Evolutionary conservation across 2,329 filamentous ascomycete species (phyloP).

Genomic region (Didymella pinodella): DNA sequence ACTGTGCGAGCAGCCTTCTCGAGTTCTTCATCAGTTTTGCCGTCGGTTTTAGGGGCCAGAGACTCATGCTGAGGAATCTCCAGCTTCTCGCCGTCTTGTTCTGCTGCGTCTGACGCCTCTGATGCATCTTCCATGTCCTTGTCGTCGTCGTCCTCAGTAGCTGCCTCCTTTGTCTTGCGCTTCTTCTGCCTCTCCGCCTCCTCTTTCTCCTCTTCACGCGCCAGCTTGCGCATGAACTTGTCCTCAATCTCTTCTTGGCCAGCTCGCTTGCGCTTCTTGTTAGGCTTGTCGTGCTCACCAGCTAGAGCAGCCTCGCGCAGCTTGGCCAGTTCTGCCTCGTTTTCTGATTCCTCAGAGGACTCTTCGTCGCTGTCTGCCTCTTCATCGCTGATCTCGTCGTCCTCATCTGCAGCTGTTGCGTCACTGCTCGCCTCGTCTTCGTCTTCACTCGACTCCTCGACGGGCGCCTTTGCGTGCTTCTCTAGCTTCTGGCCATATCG

Average conservation of each 20-base stretch:
- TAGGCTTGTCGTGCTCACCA: slow-evolving; percentile 40
- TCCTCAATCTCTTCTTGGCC: slow-evolving; percentile 72
- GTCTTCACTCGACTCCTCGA: slow-evolving; percentile 49
- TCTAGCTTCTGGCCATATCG: slow-evolving; percentile 45
- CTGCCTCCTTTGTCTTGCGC: slow-evolving; percentile 42
- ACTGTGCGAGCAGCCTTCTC: slow-evolving; percentile 90
- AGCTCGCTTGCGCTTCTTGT: slow-evolving; percentile 59
- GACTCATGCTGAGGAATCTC: slow-evolving; percentile 61
- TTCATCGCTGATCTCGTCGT: slow-evolving; percentile 44
- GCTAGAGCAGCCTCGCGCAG: slow-evolving; percentile 37
- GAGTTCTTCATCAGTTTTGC: slow-evolving; percentile 64
- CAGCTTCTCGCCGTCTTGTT: slow-evolving; percentile 61
- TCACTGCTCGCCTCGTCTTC: slow-evolving; percentile 36
- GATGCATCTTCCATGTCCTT: slow-evolving; percentile 38
- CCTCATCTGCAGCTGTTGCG: slow-evolving; percentile 54
- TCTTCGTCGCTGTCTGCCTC: slow-evolving; percentile 32
- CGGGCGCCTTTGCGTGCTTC: slow-evolving; percentile 26
- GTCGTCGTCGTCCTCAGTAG: slow-evolving; percentile 22
- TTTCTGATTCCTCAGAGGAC: slow-evolving; percentile 29
- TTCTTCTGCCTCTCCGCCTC: slow-evolving; percentile 51
- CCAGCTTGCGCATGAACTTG: slow-evolving; percentile 72
- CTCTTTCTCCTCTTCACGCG: slow-evolving; percentile 55
- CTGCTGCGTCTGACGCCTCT: slow-evolving; percentile 31
- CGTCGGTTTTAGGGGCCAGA: slow-evolving; percentile 49
- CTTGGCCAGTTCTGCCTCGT: slow-evolving; percentile 37